Base-by-base conservation (phyloP, 495 filamentous ascomycete species). In the Aspergillus steynii region DNA sequence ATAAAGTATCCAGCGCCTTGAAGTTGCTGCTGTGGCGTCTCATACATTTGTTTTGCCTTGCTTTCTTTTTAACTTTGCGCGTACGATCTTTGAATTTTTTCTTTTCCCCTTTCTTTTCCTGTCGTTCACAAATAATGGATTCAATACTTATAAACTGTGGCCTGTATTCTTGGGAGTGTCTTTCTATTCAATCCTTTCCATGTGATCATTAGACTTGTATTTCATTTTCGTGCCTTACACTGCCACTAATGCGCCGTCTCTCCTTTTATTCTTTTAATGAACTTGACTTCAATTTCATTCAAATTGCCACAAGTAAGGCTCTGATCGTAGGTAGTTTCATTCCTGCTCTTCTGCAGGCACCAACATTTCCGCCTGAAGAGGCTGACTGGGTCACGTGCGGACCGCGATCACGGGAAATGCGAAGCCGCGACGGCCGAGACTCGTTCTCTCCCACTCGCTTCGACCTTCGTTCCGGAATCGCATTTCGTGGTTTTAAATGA, bases 1-100 rank as follows among this genome's bases (percentile, higher is more conserved):
- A 77, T 72, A 79, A 78, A 77, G 67, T 71, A 63, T 60, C 56
- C 65, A 65, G 63, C 50, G 63, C 61, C 50, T 62, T 68, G 65
- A 63, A 51, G 58, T 63, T 60, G 66, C 58, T 67, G 61, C 53
- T 62, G 61, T 28, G 27, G 27, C 56, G 60, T 66, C 53, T 37
- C 60, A 59, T 60, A 61, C 60, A 56, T 65, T 63, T 65, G 55
- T 56, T 50, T 49, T 55, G 56, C 28, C 37, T 62, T 64, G 55
- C 62, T 63, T 61, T 55, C 48, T 59, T 29, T 37, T 59, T 52
- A 60, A 42, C 26, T 46, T 55, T 37, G 25, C 29, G 47, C 55
- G 37, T 42, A 42, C 37, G 37, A 42, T 37, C 49, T 60, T 48
- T 55, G 52, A 46, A 37, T 55, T 59, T 53, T 61, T 49, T 60